Percentiles rank a stretch among this genome's conserved stretches.
These are phyloP conservation scores for Candida broadrunensis DNA, from an alignment of 805 yeast species.

Conservation along the genomic window DNA sequence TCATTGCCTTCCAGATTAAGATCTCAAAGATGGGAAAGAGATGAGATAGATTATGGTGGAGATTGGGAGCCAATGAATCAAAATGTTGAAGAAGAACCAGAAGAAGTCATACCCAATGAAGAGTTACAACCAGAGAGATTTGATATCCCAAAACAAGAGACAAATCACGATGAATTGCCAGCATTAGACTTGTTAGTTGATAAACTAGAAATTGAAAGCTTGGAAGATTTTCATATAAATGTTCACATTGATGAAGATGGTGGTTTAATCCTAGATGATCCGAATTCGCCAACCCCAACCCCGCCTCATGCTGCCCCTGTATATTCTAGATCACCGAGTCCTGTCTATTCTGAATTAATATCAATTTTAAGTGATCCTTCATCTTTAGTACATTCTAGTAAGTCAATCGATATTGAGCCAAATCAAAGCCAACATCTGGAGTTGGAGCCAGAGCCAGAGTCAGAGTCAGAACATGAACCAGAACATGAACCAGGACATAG, in stretches of 20 bases:
- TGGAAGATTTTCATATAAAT: not conserved
- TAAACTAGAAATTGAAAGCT: not conserved
- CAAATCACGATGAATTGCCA: not conserved
- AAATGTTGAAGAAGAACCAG: conserved; percentile 5
- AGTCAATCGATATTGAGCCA: too few species aligned
- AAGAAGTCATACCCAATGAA: not conserved
- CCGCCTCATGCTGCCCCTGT: not conserved
- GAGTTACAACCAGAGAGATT: not conserved
- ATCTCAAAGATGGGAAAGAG: conserved; percentile 12
- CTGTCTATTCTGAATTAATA: not conserved
- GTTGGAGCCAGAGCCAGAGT: too few species aligned
- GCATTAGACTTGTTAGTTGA: not conserved
- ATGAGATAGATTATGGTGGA: conserved; percentile 25
- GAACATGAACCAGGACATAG: not conserved
- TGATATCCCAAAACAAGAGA: not conserved
- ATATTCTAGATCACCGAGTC: not conserved
- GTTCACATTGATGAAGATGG: not conserved
- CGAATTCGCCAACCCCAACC: not conserved
- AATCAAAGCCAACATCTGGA: too few species aligned
- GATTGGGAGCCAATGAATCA: conserved; percentile 9
- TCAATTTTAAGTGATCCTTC: not conserved
- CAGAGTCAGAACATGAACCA: not conserved
- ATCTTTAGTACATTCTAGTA: not conserved
- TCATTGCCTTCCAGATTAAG: conserved; percentile 12
- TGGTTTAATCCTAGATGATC: not conserved